Base-by-base conservation (phyloP, 2,329 filamentous ascomycete genomes). In the Dactylellina leptospora region DNA sequence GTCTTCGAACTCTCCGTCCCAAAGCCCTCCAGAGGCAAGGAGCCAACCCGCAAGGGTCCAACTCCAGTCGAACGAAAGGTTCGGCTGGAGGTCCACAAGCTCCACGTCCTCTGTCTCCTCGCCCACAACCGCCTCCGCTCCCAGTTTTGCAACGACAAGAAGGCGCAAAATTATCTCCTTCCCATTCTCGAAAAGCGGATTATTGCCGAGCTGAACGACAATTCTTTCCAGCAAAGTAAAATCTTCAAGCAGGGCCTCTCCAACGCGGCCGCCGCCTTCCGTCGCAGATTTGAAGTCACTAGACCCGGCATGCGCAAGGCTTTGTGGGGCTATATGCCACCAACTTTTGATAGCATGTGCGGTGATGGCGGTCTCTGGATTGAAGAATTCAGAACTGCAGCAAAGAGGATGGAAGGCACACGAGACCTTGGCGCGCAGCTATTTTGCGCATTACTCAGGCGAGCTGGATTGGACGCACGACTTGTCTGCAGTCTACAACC, bases 401-500 rank as follows among this genome's bases (percentile, higher is more conserved):
- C 93, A 0, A 84, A 82, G 70, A 85, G 81, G 3, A 80, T 96
- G 16, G 83, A 87, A 74, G 96, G 93, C 0, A 97, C 93, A 6
- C 87, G 93, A 74, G 95, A 99, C 79, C 84, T 96, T 8, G 95
- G 93, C 0, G 90, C 92, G 1, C 93, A 97, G 78, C 80, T 99
- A 0, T 96, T 96, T 77, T 97, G 95, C 79, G 90, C 93, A 1
- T 80, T 97, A 28, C 83, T 99, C 2, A 88, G 95, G 16, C 86
- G 87, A n/a, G 87, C 85, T n/a, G 92, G 91, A 1, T 87, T 97
- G 4, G 87, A 92, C 74, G 84, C 91, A 3, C 86, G 95, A 10
- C 83, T 99, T 3, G 90, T 97, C 0, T 97, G 92, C 79, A 99
- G 95, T 3, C 81, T 99, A 2, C 95, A 99, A 75, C 87, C 89